Percentiles rank a stretch among this genome's conserved stretches.
Evolutionary conservation across 2,329 filamentous ascomycete species (phyloP).

Genomic region (Verruconis gallopava): DNA sequence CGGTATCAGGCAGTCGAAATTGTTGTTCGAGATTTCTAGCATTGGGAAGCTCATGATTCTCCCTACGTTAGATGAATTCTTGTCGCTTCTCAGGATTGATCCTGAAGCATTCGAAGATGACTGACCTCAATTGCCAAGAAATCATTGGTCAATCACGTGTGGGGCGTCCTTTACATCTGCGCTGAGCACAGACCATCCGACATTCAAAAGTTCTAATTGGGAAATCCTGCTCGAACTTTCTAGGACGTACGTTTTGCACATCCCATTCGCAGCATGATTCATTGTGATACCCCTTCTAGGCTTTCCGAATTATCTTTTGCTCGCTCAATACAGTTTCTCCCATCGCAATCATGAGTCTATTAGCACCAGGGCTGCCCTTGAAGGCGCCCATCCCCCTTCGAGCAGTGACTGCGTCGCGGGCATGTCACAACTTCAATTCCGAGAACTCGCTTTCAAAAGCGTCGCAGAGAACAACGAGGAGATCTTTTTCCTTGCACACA

Average conservation of each 20-base stretch:
- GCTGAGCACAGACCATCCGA: too few relatives aligned
- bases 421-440: constrained; percentile 15
- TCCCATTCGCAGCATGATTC: background rate
- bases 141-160: too few relatives aligned
- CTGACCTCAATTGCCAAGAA: background rate
- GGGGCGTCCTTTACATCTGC: too few relatives aligned
- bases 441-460: constrained; percentile 11
- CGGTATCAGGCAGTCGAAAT: too few relatives aligned
- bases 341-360: constrained; percentile 23
- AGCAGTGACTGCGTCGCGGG: constrained; percentile 19
- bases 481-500: background rate
- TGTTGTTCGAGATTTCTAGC: too few relatives aligned
- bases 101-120: too few relatives aligned
- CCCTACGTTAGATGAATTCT: too few relatives aligned
- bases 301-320: background rate
- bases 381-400: constrained; percentile 22
- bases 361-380: constrained; percentile 21
- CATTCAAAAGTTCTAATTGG: background rate
- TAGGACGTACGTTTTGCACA: background rate
- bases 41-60: too few relatives aligned
- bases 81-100: too few relatives aligned
- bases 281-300: background rate
- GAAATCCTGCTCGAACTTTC: background rate
- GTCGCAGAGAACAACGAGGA: background rate
- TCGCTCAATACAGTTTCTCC: background rate